Conservation (phyloP, 2,329 filamentous ascomycete genomes). For the Aspergillus melleus region DNA sequence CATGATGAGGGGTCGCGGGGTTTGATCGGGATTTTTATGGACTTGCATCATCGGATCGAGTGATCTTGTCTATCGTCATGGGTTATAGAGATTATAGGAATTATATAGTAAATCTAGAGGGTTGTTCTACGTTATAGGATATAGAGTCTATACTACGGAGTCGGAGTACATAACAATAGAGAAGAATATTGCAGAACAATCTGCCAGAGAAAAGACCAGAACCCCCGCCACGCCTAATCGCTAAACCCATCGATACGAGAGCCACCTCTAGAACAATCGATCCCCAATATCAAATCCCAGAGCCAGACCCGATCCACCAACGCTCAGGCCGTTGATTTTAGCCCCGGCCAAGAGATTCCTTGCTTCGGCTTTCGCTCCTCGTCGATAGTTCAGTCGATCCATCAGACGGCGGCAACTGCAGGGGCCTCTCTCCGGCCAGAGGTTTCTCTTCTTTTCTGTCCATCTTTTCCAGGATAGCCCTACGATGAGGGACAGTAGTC, state of each 20-base stretch:
- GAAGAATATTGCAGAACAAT: not conserved
- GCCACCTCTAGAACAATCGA: not conserved
- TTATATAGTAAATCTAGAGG: too few species aligned
- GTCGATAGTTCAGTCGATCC: constrained; percentile 10
- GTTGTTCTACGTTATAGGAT: not conserved
- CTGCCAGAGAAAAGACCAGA: too few species aligned
- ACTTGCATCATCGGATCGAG: not conserved
- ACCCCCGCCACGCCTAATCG: too few species aligned
- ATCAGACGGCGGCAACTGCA: not conserved
- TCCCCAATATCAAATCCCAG: not conserved
- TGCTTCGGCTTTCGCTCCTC: constrained; percentile 1
- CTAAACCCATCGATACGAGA: not conserved
- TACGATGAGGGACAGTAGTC: constrained; percentile 3
- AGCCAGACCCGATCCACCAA: not conserved
- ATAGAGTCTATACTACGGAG: not conserved
- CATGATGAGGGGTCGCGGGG: not conserved
- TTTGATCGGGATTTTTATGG: not conserved
- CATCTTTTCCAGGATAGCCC: not conserved
- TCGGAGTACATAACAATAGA: not conserved
- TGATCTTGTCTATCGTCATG: too few species aligned
- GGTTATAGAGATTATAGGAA: too few species aligned
- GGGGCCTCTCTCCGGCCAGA: not conserved
- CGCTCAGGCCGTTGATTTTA: constrained; percentile 7
- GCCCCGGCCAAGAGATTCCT: constrained; percentile 2
- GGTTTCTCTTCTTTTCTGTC: not conserved